These are phyloP conservation scores for Parastagonospora avenae DNA, from an alignment of 2,329 filamentous ascomycete genomes.

Conservation along the genomic window DNA sequence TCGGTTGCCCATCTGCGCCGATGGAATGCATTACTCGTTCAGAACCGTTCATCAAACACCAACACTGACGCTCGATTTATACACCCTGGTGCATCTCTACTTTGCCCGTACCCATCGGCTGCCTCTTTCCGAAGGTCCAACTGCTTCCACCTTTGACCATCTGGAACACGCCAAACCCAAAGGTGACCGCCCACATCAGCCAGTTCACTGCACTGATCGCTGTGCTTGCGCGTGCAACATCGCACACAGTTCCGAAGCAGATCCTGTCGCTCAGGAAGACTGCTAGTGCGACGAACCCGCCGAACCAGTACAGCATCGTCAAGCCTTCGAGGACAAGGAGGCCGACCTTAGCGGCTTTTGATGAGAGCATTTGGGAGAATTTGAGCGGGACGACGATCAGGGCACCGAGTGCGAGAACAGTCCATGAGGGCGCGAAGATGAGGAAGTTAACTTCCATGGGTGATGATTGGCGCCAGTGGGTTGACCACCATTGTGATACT, in stretches of 20 bases:
- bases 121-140: constrained; percentile 10
- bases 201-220: constrained; percentile 72
- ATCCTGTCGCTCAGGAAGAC: constrained; percentile 64
- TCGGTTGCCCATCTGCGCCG: neutral
- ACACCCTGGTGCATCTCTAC: constrained; percentile 51
- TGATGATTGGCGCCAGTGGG: constrained; percentile 57
- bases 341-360: constrained; percentile 61
- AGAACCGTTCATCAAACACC: neutral
- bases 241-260: constrained; percentile 63
- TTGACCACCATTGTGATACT: constrained; percentile 63
- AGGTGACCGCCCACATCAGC: constrained; percentile 53
- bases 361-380: constrained; percentile 45
- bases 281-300: constrained; percentile 78
- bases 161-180: constrained; percentile 35
- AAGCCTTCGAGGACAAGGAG: constrained; percentile 71
- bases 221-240: constrained; percentile 65
- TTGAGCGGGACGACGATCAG: constrained; percentile 70
- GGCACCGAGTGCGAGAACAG: constrained; percentile 68
- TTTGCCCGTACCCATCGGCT: constrained; percentile 23
- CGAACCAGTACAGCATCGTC: constrained; percentile 89
- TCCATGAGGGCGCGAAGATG: constrained; percentile 80
- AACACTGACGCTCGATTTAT: constrained; percentile 17
- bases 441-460: constrained; percentile 74
- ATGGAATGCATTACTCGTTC: neutral
- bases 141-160: constrained; percentile 28